Conservation (phyloP, 139 green algal genomes). For the Chlorella vulgaris region DNA sequence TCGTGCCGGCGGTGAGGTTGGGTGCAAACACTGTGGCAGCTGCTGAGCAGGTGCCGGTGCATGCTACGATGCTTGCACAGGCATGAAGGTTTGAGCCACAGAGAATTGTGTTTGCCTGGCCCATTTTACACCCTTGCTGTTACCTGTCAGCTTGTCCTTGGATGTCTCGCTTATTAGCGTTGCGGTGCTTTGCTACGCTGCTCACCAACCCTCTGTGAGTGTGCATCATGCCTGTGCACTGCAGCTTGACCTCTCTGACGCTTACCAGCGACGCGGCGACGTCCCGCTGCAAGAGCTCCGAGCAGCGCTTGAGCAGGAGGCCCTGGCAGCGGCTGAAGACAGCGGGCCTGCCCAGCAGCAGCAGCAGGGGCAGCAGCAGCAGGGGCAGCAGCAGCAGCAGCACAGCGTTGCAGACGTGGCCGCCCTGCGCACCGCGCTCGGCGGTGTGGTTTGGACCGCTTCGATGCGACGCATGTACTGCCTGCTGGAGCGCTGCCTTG, state of each 20-base stretch:
- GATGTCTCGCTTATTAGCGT: no score
- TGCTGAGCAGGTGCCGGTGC: no score
- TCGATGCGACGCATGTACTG: slow-evolving; percentile 86
- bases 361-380: slow-evolving; percentile 17
- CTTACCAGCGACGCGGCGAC: slow-evolving; percentile 72
- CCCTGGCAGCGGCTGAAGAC: not conserved
- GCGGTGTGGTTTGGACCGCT: slow-evolving; percentile 91
- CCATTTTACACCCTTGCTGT: no score
- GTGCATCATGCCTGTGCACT: slow-evolving; percentile 1
- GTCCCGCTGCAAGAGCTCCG: slow-evolving; percentile 56
- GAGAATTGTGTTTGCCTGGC: no score
- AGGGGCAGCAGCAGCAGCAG: not conserved
- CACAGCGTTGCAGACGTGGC: slow-evolving; percentile 38
- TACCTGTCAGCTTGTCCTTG: no score
- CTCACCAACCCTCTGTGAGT: not conserved
- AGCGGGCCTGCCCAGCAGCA: not conserved
- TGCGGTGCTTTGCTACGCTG: no score
- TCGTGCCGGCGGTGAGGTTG: no score
- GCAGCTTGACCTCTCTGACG: slow-evolving; percentile 73
- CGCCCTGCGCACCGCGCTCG: slow-evolving; percentile 48
- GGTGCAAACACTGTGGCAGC: no score
- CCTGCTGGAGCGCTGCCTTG: slow-evolving; percentile 62
- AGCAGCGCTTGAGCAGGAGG: slow-evolving; percentile 37
- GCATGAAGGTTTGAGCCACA: no score
- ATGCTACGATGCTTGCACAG: no score